Percentiles rank a stretch among this genome's conserved stretches.
Evolutionary conservation across 805 yeast genomes (phyloP).

Genomic region (Pichia heedii): DNA sequence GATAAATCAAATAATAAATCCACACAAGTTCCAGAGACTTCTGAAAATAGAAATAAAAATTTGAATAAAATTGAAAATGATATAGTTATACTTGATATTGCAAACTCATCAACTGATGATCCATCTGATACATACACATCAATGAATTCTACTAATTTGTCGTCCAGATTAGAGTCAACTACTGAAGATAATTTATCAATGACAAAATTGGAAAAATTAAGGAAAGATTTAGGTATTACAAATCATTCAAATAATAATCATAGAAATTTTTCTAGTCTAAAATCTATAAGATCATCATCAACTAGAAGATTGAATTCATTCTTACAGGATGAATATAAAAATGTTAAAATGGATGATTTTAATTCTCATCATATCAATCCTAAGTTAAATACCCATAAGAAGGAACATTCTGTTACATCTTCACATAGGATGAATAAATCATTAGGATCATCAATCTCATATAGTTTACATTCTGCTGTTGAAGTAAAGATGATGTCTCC

Average conservation of each 20-base stretch:
- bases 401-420: constrained; percentile 5
- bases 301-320: constrained; percentile 21
- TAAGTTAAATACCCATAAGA: neutral
- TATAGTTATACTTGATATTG: constrained; percentile 3
- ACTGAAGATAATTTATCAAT: constrained; percentile 1
- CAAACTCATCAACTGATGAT: neutral
- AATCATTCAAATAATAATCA: neutral
- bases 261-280: constrained; percentile 6
- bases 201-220: constrained; percentile 19
- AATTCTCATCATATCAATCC: neutral
- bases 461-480: constrained; percentile 26
- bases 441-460: constrained; percentile 17
- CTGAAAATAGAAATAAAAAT: neutral
- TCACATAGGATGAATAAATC: constrained; percentile 20
- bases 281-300: constrained; percentile 21
- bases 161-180: constrained; percentile 21
- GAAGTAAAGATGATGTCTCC: constrained; percentile 23
- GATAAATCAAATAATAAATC: neutral
- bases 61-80: constrained; percentile 1
- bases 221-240: constrained; percentile 7
- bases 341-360: constrained; percentile 15
- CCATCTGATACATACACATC: no score
- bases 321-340: constrained; percentile 11
- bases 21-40: neutral
- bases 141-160: neutral